phyloP scores from a whole-genome alignment of 2,329 filamentous ascomycete species.

The Diaporthe longicolla region DNA sequence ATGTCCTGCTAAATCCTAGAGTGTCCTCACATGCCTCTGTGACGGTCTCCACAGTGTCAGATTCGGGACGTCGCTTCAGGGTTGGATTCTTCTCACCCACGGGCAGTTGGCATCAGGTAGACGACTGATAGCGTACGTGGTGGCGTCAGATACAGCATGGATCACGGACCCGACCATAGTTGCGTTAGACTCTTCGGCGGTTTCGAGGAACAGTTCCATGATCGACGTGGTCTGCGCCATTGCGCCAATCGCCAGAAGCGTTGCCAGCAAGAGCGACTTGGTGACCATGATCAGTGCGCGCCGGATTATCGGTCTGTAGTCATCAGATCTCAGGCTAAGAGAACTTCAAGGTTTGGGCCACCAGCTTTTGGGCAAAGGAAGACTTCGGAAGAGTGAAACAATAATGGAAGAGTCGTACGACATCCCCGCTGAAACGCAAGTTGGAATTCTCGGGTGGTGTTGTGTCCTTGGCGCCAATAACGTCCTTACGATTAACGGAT shows the following conservation, averaged over 20 bases:
- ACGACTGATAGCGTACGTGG: slow-evolving; percentile 21
- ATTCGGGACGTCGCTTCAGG: no score
- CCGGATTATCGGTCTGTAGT: background rate
- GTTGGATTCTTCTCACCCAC: background rate
- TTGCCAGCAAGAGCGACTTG: background rate
- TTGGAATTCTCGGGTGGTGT: background rate
- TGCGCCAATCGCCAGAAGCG: background rate
- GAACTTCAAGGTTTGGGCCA: background rate
- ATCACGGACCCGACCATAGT: slow-evolving; percentile 23
- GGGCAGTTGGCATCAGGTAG: background rate
- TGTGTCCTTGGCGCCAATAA: background rate
- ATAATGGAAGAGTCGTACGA: background rate
- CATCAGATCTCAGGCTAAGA: background rate
- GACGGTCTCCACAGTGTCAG: background rate
- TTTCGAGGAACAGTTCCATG: slow-evolving; percentile 29
- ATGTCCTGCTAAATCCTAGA: background rate
- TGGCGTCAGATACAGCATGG: slow-evolving; percentile 19
- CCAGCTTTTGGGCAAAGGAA: background rate
- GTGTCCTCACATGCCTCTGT: background rate
- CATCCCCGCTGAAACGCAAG: no score
- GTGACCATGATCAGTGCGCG: background rate
- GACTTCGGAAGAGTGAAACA: background rate
- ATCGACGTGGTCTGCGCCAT: slow-evolving; percentile 33
- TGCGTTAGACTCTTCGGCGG: slow-evolving; percentile 15
- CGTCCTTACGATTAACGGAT: no score